These are phyloP conservation scores for Blastobotrys petasosporus DNA, from an alignment of 1,139 yeast species.

Conservation along the genomic window DNA sequence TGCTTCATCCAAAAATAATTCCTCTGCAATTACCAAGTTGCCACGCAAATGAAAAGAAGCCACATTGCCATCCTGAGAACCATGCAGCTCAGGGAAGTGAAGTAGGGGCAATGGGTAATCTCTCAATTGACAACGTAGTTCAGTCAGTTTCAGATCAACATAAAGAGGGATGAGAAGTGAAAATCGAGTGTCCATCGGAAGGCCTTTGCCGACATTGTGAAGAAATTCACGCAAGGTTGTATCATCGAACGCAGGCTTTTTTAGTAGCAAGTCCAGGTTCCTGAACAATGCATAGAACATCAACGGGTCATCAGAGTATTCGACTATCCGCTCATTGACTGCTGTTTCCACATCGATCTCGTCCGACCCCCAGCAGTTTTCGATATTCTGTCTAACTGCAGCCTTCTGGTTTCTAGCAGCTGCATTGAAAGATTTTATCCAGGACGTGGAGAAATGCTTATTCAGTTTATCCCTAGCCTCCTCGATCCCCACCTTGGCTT, in stretches of 20 bases:
- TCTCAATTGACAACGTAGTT: conserved; percentile 50
- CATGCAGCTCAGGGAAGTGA: conserved; percentile 37
- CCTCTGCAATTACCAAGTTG: conserved; percentile 53
- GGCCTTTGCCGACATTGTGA: conserved; percentile 71
- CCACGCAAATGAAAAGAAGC: conserved; percentile 39
- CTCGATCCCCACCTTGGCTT: conserved; percentile 27
- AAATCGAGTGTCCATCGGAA: conserved; percentile 64
- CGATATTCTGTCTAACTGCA: conserved; percentile 49
- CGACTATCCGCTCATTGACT: conserved; percentile 49
- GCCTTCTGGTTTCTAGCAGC: conserved; percentile 28
- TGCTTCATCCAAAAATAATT: conserved; percentile 39
- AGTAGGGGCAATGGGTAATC: conserved; percentile 64
- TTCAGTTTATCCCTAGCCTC: conserved; percentile 32
- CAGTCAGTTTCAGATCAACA: conserved; percentile 45
- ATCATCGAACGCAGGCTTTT: conserved; percentile 51
- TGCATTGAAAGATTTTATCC: conserved; percentile 47
- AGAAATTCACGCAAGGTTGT: conserved; percentile 54
- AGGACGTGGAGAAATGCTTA: conserved; percentile 55
- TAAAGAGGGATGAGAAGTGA: conserved; percentile 63
- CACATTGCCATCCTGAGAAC: conserved; percentile 33
- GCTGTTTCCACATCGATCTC: conserved; percentile 41
- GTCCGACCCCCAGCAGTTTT: conserved; percentile 46
- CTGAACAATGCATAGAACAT: conserved; percentile 53
- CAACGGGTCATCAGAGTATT: conserved; percentile 57
- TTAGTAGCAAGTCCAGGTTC: conserved; percentile 49